These are phyloP conservation scores for Colletotrichum scovillei DNA, from an alignment of 2,329 filamentous ascomycete species.

Conservation along the genomic window DNA sequence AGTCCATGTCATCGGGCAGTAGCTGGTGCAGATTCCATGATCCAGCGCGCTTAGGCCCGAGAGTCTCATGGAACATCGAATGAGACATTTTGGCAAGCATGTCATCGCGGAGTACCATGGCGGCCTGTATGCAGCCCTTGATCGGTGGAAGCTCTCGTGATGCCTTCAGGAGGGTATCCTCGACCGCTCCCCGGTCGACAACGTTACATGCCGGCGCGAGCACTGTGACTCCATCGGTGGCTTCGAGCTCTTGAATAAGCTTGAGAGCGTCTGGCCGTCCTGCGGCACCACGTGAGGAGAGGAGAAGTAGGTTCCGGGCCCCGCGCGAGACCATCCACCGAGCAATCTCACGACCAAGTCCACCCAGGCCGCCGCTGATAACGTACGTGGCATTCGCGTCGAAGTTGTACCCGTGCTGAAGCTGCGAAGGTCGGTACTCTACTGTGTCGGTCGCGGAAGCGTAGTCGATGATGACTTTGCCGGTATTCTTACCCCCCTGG, in stretches of 20 bases:
- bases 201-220: slow-evolving; percentile 54
- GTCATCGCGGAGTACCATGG: slow-evolving; percentile 51
- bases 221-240: slow-evolving; percentile 44
- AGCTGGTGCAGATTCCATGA: slow-evolving; percentile 58
- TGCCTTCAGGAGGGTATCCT: slow-evolving; percentile 37
- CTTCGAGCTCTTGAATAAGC: slow-evolving; percentile 47
- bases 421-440: slow-evolving; percentile 12
- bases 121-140: slow-evolving; percentile 49
- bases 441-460: not conserved
- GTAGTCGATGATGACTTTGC: slow-evolving; percentile 53
- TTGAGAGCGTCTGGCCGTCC: slow-evolving; percentile 30
- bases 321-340: slow-evolving; percentile 59
- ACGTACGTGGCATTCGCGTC: slow-evolving; percentile 58
- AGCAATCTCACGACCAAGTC: slow-evolving; percentile 63
- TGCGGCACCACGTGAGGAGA: slow-evolving; percentile 52
- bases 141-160: slow-evolving; percentile 40
- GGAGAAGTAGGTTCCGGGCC: slow-evolving; percentile 62
- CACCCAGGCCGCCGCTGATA: slow-evolving; percentile 67
- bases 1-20: slow-evolving; percentile 46
- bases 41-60: slow-evolving; percentile 61
- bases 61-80: slow-evolving; percentile 53
- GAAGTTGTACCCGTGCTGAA: slow-evolving; percentile 34
- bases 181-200: slow-evolving; percentile 43
- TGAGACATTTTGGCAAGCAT: slow-evolving; percentile 61
- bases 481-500: slow-evolving; percentile 56